Base-by-base conservation (phyloP, 352 stramenopile genomes). In the Phytophthora meadii region DNA sequence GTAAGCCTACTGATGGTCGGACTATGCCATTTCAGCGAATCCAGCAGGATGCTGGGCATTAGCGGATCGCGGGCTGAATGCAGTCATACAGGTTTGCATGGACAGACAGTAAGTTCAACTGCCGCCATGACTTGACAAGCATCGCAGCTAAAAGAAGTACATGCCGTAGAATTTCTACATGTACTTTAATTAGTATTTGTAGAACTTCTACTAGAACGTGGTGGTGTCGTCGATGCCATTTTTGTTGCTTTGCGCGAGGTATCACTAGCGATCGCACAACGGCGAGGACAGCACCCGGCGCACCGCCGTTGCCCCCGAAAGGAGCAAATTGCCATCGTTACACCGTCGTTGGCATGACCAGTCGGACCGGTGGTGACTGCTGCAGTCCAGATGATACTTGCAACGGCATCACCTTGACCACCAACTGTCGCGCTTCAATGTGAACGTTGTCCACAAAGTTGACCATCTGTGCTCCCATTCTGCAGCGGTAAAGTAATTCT, bases 381-480 rank as follows among this genome's bases (percentile, higher is more conserved):
- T 24, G 40, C 40, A 28, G 40, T 49, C 34, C 37, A 22, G 51
- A 41, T 58, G 40, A 46, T 24, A 15, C 17, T 42, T 49, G 51
- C 44, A 17, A 41, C 36, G 3, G 36, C 17, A 46, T 14, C 14
- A 49, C 51, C 28, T 56, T 42, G 49, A 17, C 27, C 15, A 11
- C 44, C 53, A 57, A 44, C 50, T 64, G 40, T 50, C 36, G 44
- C 27, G 53, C 37, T 63, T 69, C 61, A 69, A 64, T 46, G 32
- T 69, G 53, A 58, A 37, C 51, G 17, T 68, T 37, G 19, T 53
- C 52, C 60, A 68, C 32, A 11, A 10, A 14, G 30, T 36, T 36
- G 28, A 34, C 30, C 30, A 36, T 36, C 30, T 36, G 30, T 36
- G 30, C 44, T 68, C 45, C 14, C n/a, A 7, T 19, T 32, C 12